Base-by-base conservation (phyloP, 1,139 yeast genomes). In the Debaryomyces fabryi region DNA sequence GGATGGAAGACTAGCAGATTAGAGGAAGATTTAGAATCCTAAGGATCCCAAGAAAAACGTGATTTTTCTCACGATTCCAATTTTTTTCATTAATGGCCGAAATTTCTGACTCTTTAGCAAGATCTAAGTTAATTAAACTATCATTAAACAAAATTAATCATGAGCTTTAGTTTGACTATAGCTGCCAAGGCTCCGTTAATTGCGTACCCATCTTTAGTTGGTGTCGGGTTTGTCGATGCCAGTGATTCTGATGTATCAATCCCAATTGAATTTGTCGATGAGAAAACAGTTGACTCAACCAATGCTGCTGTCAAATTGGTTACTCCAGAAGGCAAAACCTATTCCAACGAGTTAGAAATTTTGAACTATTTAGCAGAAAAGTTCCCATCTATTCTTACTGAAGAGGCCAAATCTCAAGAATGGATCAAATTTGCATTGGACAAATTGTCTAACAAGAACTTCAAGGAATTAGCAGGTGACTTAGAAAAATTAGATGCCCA, bases 161-260 rank as follows among this genome's bases (percentile, higher is more conserved):
- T 69, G 74, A 58, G 71, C 10, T 60, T 63, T 42, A 62, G 65
- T 32, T 76, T 90, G 54, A 78, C 85, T 47, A 70, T 92, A 57
- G 96, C 96, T 50, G 92, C 90, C 50, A 91, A 90, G 75, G 96
- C 97, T 7, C 88, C 88, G 36, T 76, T 80, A 45, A 83, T 87
- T 50, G 95, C 93, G 24, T 92, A 89, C 65, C 82, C 91, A n/a
- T 82, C 85, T 21, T 71, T 91, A 52, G 82, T 88, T 62, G 96
- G 96, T 37, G 88, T 91, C 41, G 84, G 86, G 24, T 76, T 87
- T 48, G 82, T 87, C 62, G 88, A 89, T 69, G 65, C 77, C 42
- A 68, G 73, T 30, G 66, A 74, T 10, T 76, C 77, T 35, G 66
- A 62, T 34, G 54, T 57, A 4, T 70, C 88, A 33, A 78, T 90